phyloP scores from a whole-genome alignment of 1,284 basidiomycete genomes.

The Irpex rosettiformis region DNA sequence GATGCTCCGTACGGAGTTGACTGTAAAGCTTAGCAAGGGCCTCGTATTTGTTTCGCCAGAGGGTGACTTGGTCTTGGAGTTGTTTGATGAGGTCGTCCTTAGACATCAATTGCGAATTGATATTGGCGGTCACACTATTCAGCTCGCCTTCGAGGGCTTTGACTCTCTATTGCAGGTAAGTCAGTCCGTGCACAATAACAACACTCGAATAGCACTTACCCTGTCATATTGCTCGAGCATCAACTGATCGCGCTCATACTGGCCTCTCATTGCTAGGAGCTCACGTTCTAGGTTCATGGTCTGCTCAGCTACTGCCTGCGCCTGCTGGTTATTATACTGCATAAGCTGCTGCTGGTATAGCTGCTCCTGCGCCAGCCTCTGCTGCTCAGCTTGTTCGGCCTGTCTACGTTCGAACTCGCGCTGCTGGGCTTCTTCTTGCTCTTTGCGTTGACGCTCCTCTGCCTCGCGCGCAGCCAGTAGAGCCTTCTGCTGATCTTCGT shows the following conservation, averaged over 20 bases:
- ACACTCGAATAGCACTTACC: constrained; percentile 39
- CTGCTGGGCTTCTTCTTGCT: constrained; percentile 80
- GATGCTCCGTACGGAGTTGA: constrained; percentile 94
- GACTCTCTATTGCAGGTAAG: constrained; percentile 63
- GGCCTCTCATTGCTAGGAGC: constrained; percentile 90
- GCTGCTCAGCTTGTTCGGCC: constrained; percentile 83
- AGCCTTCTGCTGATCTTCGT: constrained; percentile 92
- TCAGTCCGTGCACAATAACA: neutral
- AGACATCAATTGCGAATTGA: constrained; percentile 83
- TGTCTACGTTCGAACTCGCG: constrained; percentile 92
- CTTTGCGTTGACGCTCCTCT: constrained; percentile 78
- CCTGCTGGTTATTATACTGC: constrained; percentile 70
- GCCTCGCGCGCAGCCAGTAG: constrained; percentile 77
- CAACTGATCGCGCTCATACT: constrained; percentile 98
- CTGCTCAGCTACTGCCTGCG: constrained; percentile 61
- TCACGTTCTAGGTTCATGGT: constrained; percentile 86
- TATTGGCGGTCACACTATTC: constrained; percentile 72
- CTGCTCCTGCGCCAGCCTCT: constrained; percentile 87
- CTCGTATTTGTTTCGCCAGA: constrained; percentile 99
- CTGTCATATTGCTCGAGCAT: constrained; percentile 98
- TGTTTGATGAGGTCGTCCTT: constrained; percentile 97
- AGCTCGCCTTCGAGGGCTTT: constrained; percentile 96
- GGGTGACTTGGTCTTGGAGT: constrained; percentile 93
- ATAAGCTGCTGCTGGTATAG: constrained; percentile 77
- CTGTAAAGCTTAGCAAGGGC: constrained; percentile 98